Conservation (phyloP, 2,329 filamentous ascomycete species). For the Fusarium sp. region DNA sequence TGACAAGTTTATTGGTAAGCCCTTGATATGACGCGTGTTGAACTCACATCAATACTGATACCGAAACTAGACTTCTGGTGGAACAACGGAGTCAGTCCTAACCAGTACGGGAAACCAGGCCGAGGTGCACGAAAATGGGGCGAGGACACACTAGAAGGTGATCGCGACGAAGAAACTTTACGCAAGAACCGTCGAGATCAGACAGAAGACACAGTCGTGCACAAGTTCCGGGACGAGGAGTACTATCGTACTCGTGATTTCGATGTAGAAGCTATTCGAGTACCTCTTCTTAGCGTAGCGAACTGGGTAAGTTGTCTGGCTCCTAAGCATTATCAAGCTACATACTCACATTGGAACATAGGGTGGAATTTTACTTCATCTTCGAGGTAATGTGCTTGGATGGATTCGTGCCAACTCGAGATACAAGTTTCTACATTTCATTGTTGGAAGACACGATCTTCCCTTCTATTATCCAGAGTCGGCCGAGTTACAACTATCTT, state of each 20-base stretch:
- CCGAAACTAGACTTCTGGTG: slow-evolving; percentile 36
- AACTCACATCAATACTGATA: too few species aligned
- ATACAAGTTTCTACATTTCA: slow-evolving; percentile 78
- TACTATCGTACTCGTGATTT: slow-evolving; percentile 78
- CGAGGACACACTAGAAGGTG: slow-evolving; percentile 70
- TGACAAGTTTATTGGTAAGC: slow-evolving; percentile 66
- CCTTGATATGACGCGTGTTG: too few species aligned
- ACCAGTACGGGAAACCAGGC: slow-evolving; percentile 75
- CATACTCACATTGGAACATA: not conserved
- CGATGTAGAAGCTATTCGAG: slow-evolving; percentile 74
- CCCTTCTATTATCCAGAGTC: slow-evolving; percentile 81
- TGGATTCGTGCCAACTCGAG: slow-evolving; percentile 74
- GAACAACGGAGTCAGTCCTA: slow-evolving; percentile 54
- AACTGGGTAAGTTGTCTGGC: slow-evolving; percentile 73
- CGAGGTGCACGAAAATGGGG: slow-evolving; percentile 67
- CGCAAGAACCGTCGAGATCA: slow-evolving; percentile 64
- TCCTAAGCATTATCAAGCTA: too few species aligned
- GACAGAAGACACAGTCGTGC: slow-evolving; percentile 61
- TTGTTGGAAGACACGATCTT: slow-evolving; percentile 78
- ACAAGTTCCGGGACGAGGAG: slow-evolving; percentile 73
- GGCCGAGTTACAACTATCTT: slow-evolving; percentile 76
- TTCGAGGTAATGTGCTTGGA: slow-evolving; percentile 79
- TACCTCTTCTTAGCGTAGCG: slow-evolving; percentile 76
- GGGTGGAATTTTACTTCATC: slow-evolving; percentile 71
- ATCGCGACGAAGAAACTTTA: slow-evolving; percentile 67